Base-by-base conservation (phyloP, 805 yeast species). In the Candida incommunis region DNA sequence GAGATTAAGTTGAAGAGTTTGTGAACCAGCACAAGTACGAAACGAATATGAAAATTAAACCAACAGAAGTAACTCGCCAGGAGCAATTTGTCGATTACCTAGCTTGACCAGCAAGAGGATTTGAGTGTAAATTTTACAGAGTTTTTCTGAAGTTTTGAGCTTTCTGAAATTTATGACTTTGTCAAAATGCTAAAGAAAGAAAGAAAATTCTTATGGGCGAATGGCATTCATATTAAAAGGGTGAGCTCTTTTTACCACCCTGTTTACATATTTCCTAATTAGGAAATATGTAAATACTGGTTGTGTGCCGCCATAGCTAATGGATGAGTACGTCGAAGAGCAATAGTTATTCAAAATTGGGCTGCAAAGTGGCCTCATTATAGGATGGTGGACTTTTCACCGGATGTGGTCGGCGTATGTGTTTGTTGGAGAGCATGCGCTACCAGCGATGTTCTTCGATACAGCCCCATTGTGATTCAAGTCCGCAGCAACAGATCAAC, bases 21-120 rank as follows among this genome's bases (percentile, higher is more conserved):
- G 13, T n/a, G 37, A 13, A 16, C 37, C 37, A 5, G 37, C 37
- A n/a, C 37, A n/a, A n/a, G n/a, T n/a, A n/a, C n/a, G n/a, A n/a
- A n/a, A n/a, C n/a, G n/a, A n/a, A n/a, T n/a, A n/a, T n/a, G n/a
- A n/a, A n/a, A n/a, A n/a, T n/a, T n/a, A 18, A 13, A 16, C 37
- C 37, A 5, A 18, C 37, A n/a, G 18, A n/a, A n/a, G 9, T 5
- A 16, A 31, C 37, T 31, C 37, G 5, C 37, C 37, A 31, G 37
- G 37, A 31, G 37, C 37, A n/a, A 16, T 31, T 31, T 11, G 37
- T 31, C n/a, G 13, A 13, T 11, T 11, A 31, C 37, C 37, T 11
- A 31, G 18, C 37, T 31, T 31, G 37, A 31, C 37, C 37, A 31
- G 37, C 37, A 31, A 31, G 37, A 31, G 37, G 37, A 11, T 9